Percentiles rank a stretch among this genome's conserved stretches.
Conservation (phyloP, 192 early-diverging fungal genomes). For the Borealophlyctis nickersoniae region DNA sequence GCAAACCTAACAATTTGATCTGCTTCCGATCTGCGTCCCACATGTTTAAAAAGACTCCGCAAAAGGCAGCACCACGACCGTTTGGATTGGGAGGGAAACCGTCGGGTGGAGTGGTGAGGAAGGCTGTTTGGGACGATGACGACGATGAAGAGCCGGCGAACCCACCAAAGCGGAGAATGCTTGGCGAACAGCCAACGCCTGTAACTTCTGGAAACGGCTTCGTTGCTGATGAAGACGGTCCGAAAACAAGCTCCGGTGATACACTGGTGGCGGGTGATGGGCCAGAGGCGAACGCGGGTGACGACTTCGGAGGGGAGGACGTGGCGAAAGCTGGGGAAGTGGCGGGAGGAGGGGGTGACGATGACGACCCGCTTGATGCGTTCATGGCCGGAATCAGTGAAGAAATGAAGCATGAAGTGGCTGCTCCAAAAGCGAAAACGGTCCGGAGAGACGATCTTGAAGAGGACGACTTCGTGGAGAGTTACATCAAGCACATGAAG, state of each 20-base stretch:
- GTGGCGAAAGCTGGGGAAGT: not conserved
- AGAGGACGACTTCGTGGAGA: slow-evolving; percentile 74
- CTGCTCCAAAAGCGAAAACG: slow-evolving; percentile 1
- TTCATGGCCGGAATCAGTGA: slow-evolving; percentile 75
- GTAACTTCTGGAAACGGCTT: too few species aligned
- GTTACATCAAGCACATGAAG: slow-evolving; percentile 73
- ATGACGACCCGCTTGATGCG: slow-evolving; percentile 72
- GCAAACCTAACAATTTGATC: too few species aligned
- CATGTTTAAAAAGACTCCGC: too few species aligned
- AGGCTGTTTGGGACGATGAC: slow-evolving; percentile 10
- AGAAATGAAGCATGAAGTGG: slow-evolving; percentile 51
- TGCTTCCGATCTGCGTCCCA: too few species aligned
- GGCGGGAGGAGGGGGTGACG: slow-evolving; percentile 11
- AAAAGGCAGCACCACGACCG: too few species aligned
- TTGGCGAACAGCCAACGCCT: too few species aligned
- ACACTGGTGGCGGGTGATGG: slow-evolving; percentile 8
- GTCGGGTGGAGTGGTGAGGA: too few species aligned
- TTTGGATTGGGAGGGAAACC: too few species aligned
- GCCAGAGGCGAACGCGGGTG: not conserved
- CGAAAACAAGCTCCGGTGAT: not conserved
- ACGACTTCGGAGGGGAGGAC: not conserved
- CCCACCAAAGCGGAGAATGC: slow-evolving; percentile 14
- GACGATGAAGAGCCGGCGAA: slow-evolving; percentile 14
- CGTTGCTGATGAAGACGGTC: too few species aligned
- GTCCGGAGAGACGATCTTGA: slow-evolving; percentile 63